These are phyloP conservation scores for Fonsecaea nubica DNA, from an alignment of 2,329 filamentous ascomycete species.

Conservation along the genomic window DNA sequence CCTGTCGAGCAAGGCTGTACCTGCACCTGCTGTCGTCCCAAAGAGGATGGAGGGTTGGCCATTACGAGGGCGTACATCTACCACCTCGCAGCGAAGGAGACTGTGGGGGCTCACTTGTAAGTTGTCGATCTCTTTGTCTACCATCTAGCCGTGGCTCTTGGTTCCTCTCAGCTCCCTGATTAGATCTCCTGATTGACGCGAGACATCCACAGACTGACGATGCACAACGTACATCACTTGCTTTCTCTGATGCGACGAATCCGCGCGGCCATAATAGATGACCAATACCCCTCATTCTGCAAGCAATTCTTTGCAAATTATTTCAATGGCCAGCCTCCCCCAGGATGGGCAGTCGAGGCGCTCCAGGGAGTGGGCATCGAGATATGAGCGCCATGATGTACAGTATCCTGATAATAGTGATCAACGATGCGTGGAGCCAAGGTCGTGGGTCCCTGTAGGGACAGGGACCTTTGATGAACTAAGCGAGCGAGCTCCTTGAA, in stretches of 20 bases:
- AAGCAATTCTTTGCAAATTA: conserved; percentile 76
- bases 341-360: conserved; percentile 83
- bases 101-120: conserved; percentile 78
- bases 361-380: conserved; percentile 81
- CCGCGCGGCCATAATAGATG: conserved; percentile 79
- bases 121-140: conserved; percentile 31
- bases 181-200: background rate
- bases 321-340: conserved; percentile 74
- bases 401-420: conserved; percentile 1
- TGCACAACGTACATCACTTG: conserved; percentile 96
- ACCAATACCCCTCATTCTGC: conserved; percentile 79
- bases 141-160: background rate
- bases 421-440: background rate
- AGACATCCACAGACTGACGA: conserved; percentile 57
- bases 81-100: conserved; percentile 93
- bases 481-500: background rate
- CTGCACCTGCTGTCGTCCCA: conserved; percentile 76
- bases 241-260: conserved; percentile 79
- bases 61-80: conserved; percentile 89
- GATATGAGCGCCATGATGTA: conserved; percentile 53
- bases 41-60: conserved; percentile 71
- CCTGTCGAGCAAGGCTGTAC: conserved; percentile 83
- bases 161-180: background rate
- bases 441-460: background rate
- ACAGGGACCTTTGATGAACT: background rate